Base-by-base conservation (phyloP, 768 basidiomycete species). In the Leccinum incarnatum region DNA sequence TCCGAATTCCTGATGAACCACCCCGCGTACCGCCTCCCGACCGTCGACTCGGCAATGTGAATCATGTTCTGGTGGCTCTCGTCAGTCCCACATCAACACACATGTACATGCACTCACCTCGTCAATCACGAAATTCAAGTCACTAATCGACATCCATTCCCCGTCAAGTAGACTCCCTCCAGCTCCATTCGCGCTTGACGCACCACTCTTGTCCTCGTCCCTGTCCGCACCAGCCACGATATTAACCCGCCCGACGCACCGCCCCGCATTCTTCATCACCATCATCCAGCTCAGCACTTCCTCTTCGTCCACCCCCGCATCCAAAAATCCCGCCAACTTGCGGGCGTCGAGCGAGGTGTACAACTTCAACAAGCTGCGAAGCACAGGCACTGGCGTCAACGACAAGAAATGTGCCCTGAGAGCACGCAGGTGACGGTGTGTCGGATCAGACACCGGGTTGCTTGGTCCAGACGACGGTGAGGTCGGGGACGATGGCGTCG, bases 1-100 rank as follows among this genome's bases (percentile, higher is more conserved):
- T 97, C 95, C 5, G 93, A 92, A 74, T 95, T 93, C 65, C 94
- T 88, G 75, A 98, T 95, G 77, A 98, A 98, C 92, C 94, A 97
- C 37, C 94, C 93, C 3, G 94, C 96, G 73, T 93, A 98, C 51
- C 94, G 86, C 49, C 95, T 79, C 17, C 95, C 94, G 19, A 95
- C 87, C 0, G 93, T 97, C 21, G 93, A 94, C 73, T 98, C 95
- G 3, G 92, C 89, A 62, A 98, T 93, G 65, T 96, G 92, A 8
- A 98, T 90, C 90, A 95, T 95, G 71, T 95, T 93, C 95, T 50
- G 17, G 11, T 11, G 29, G 5, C 34, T 9, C 19, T 30, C 27
- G 23, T 25, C 23, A 30, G 17, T 17, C 8, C 29, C 36, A 19
- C 4, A 10, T 17, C 45, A 10, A 19, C n/a, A 17, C 19, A 15